phyloP scores from a whole-genome alignment of 2,329 filamentous ascomycete genomes.

The Metarhizium humberi region DNA sequence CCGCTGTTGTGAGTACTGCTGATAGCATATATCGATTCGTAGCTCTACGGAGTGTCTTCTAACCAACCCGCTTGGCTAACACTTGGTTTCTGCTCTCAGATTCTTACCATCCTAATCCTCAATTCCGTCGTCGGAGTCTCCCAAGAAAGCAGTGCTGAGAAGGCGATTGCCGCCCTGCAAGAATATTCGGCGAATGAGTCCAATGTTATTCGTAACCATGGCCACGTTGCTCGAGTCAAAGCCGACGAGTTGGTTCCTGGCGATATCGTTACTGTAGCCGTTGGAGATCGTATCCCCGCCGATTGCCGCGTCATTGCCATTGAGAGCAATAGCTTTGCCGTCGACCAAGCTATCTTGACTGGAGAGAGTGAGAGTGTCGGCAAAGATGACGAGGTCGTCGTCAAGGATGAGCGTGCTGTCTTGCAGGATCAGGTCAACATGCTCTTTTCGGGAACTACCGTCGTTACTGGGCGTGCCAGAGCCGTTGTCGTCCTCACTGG shows the following conservation, averaged over 20 bases:
- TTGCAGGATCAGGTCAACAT: slow-evolving; percentile 98
- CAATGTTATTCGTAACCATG: slow-evolving; percentile 76
- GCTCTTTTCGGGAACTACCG: slow-evolving; percentile 95
- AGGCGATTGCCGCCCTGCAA: slow-evolving; percentile 94
- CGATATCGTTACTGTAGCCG: slow-evolving; percentile 77
- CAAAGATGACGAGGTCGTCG: slow-evolving; percentile 60
- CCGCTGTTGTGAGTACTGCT: slow-evolving; percentile 65
- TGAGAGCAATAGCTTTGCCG: slow-evolving; percentile 92
- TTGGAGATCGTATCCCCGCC: slow-evolving; percentile 89
- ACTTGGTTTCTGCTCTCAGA: slow-evolving; percentile 39
- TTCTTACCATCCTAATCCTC: slow-evolving; percentile 90
- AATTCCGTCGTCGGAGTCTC: slow-evolving; percentile 97
- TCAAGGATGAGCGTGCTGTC: slow-evolving; percentile 76
- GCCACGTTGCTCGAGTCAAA: slow-evolving; percentile 72
- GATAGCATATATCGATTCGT: not conserved
- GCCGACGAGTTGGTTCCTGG: slow-evolving; percentile 96
- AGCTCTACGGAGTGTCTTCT: not conserved
- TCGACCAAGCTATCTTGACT: slow-evolving; percentile 95
- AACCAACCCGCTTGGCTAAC: not conserved
- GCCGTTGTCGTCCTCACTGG: slow-evolving; percentile 89
- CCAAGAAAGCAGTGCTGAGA: slow-evolving; percentile 96
- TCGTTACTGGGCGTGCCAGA: slow-evolving; percentile 86
- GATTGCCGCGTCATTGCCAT: slow-evolving; percentile 86
- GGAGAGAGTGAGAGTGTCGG: slow-evolving; percentile 95
- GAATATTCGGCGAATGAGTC: slow-evolving; percentile 99